These are phyloP conservation scores for Creolimax fragrantissima DNA, from an alignment of 78 protist genomes.

Conservation along the genomic window DNA sequence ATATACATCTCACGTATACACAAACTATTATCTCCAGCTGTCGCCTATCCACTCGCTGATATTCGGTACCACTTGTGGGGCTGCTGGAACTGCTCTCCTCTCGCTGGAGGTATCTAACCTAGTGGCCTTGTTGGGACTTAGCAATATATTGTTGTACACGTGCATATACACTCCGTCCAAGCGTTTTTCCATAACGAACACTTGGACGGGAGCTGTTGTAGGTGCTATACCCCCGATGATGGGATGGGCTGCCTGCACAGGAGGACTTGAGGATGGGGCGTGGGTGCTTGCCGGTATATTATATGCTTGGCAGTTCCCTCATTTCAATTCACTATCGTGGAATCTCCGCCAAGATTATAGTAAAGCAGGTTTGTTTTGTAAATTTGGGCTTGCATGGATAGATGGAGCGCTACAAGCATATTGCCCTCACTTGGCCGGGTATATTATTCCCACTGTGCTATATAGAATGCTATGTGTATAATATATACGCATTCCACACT, in stretches of 20 bases:
- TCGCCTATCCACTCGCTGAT: slow-evolving; percentile 11
- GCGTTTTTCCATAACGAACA: slow-evolving; percentile 51
- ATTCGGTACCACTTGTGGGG: slow-evolving; percentile 19
- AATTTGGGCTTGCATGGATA: too few relatives aligned
- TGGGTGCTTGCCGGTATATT: slow-evolving; percentile 36
- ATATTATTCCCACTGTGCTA: too few relatives aligned
- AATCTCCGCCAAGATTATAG: slow-evolving; percentile 15
- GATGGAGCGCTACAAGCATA: too few relatives aligned
- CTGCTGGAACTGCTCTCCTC: slow-evolving; percentile 6
- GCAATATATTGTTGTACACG: slow-evolving; percentile 66
- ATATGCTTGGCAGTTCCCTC: slow-evolving; percentile 88
- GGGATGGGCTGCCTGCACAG: slow-evolving; percentile 61
- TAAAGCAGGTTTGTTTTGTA: background rate
- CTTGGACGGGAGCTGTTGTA: slow-evolving; percentile 85
- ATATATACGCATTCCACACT: too few relatives aligned
- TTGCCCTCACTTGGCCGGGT: too few relatives aligned
- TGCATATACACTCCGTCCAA: slow-evolving; percentile 81
- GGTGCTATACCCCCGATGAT: slow-evolving; percentile 93
- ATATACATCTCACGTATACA: background rate
- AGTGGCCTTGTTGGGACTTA: slow-evolving; percentile 58
- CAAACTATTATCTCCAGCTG: background rate
- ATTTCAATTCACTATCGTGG: slow-evolving; percentile 76
- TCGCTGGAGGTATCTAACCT: background rate
- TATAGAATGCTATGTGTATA: too few relatives aligned
- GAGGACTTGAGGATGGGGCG: slow-evolving; percentile 16